Evolutionary conservation across 2,329 filamentous ascomycete species (phyloP), one percentile per base, ranked within the genome.

Genomic region (Pseudogymnoascus sp.): DNA sequence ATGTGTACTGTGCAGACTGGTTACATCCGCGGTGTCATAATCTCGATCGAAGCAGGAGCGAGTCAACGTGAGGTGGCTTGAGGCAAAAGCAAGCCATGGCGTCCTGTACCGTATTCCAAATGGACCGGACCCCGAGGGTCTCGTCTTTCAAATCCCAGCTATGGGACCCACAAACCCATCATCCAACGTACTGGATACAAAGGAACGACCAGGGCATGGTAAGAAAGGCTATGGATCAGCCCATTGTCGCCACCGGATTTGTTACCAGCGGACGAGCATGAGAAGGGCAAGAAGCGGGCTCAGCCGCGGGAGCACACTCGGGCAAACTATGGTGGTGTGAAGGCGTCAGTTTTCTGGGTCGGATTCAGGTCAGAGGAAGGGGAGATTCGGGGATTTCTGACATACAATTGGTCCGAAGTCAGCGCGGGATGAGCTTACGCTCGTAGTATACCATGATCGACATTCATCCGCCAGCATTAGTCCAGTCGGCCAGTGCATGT

Each of bases 141-240:
- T 57, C 51, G 51, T 57, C 51, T 16, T 21, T 12, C 34, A 5
- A 34, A 34, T 57, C 51, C n/a, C 29, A 57, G 51, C 51, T 57
- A 34, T 57, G n/a, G 26, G 51, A 31, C 51, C 51, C 51, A 34
- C 51, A 57, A 31, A 57, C 51, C 51, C 51, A 34, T 34, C 51
- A 57, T 57, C 51, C 51, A 57, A 57, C 26, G 51, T 57, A 57
- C 51, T 31, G 51, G 51, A 57, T 57, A 57, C 51, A 57, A 18
- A 57, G 51, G 51, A 57, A 57, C 10, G 51, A 31, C 51, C 6
- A 18, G 51, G 51, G 51, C n/a, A 34, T 5, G 26, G 51, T 18
- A 18, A 57, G n/a, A 57, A 57, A 7, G 51, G 51, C 51, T 18
- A 34, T 57, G 51, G 51, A 57, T 57, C 51, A 57, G 29, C 29